Base-by-base conservation (phyloP, 139 green algal genomes). In the Chlorella sorokiniana region DNA sequence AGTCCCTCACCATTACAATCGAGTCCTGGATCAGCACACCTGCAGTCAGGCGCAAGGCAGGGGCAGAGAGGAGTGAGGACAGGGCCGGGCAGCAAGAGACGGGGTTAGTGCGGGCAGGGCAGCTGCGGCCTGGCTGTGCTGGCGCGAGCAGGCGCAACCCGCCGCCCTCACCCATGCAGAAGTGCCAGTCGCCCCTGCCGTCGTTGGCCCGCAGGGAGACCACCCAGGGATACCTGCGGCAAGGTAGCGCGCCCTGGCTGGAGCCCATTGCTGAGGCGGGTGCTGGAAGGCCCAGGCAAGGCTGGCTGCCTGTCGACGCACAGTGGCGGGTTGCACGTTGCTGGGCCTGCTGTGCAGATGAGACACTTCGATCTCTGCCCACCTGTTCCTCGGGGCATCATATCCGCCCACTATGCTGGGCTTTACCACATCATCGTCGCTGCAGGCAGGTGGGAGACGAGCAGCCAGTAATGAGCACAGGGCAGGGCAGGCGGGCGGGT, bases 141-240 rank as follows among this genome's bases (percentile, higher is more conserved):
- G n/a, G n/a, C n/a, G n/a, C n/a, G n/a, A n/a, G n/a, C n/a, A n/a
- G n/a, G n/a, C n/a, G n/a, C n/a, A n/a, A n/a, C n/a, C n/a, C n/a
- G n/a, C n/a, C n/a, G n/a, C n/a, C 23, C 56, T 65, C 56, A 65
- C 56, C 56, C 56, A 65, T 65, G 56, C 56, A 65, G 56, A 65
- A 65, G 56, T 65, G 56, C 56, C 56, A 65, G 56, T 65, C 23
- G 23, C 56, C 56, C 18, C 6, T 65, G 16, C 56, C 56, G n/a
- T 65, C 56, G 56, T 65, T n/a, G 16, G 56, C 56, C 10, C 56
- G 16, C 56, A 65, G 56, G 56, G 56, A 65, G 10, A 65, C 56
- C 56, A 65, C 56, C 56, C 56, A 65, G 56, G 18, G 16, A 22
- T 65, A 31, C 56, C 56, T 65, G 56, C 56, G n/a, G 56, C 18